These are phyloP conservation scores for Candida verbasci DNA, from an alignment of 805 yeast genomes.

Conservation along the genomic window DNA sequence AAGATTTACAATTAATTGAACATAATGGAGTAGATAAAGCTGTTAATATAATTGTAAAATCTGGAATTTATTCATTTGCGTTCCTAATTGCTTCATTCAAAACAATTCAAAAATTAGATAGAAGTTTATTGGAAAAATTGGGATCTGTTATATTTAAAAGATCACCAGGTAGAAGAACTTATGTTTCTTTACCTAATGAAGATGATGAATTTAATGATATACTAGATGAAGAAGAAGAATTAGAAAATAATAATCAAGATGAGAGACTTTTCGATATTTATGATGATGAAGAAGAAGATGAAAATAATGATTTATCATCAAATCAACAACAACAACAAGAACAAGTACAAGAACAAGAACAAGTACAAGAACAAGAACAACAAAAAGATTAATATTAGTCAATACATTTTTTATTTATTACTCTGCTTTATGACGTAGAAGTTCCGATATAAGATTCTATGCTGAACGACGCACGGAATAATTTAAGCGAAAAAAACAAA, in stretches of 20 bases:
- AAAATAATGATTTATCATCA: neutral
- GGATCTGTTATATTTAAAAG: conserved; percentile 29
- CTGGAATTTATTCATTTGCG: conserved; percentile 50
- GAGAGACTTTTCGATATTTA: conserved; percentile 30
- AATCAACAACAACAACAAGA: too few species aligned
- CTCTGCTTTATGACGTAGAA: too few species aligned
- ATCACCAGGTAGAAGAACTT: conserved; percentile 35
- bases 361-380: too few species aligned
- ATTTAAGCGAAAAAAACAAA: too few species aligned
- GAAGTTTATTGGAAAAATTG: conserved; percentile 26
- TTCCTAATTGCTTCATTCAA: conserved; percentile 31
- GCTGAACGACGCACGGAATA: too few species aligned
- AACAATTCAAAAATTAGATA: conserved; percentile 30
- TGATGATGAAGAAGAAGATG: conserved; percentile 14
- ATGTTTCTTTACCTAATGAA: conserved; percentile 37
- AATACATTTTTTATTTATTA: too few species aligned
- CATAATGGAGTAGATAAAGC: conserved; percentile 56
- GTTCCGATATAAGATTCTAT: too few species aligned
- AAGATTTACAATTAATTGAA: conserved; percentile 52
- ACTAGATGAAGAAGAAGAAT: conserved; percentile 34
- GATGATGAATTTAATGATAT: conserved; percentile 37
- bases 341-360: too few species aligned
- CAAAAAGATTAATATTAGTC: too few species aligned
- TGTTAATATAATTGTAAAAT: conserved; percentile 54
- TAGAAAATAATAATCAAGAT: conserved; percentile 11